Evolutionary conservation across 73 alveolate genomes (phyloP), one percentile per base, ranked within the genome.

Genomic region (Paramecium octaurelia): DNA sequence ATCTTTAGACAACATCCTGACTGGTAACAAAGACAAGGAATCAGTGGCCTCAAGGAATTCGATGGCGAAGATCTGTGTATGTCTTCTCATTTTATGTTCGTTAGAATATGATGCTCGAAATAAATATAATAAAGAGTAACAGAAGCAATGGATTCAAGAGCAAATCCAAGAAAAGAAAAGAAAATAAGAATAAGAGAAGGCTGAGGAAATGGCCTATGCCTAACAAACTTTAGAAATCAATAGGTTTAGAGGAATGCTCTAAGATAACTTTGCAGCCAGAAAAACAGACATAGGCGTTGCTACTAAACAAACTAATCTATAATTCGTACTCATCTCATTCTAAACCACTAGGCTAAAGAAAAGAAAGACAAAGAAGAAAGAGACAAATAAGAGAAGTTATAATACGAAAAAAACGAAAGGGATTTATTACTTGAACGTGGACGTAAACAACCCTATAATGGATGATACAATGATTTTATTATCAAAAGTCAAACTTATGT

Each of bases 21-120:
- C 0, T 75, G 69, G 88, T 75, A 75, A 64, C 31, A 64, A 34
- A 73, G 87, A 73, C 29, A 80, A 80, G 91, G 91, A 20, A 23
- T 80, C 16, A 80, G 91, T 80, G 91, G 91, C 12, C 57, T 80
- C 16, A 80, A 48, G 12, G 91, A 80, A 21, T 80, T 80, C 23
- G 91, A 80, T 80, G 91, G 91, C 16, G 91, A 80, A 80, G 91
- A 80, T 46, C 31, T 80, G 46, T 80, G 91, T 80, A 42, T 31
- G 1, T 4, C 16, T 9, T 31, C 20, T 43, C 18, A 18, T 23
- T 24, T 64, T 31, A 27, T 64, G 27, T 64, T 34, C 84, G 84
- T 64, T 73, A 80, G 91, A 80, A 35, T 80, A 43, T 48, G 91
- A 80, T 80, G 70, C 91, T 43, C 34, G 91, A 21, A 80, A 46